Evolutionary conservation across 371 early-diverging fungal species (phyloP).

Genomic region (Lichtheimia hyalospora): DNA sequence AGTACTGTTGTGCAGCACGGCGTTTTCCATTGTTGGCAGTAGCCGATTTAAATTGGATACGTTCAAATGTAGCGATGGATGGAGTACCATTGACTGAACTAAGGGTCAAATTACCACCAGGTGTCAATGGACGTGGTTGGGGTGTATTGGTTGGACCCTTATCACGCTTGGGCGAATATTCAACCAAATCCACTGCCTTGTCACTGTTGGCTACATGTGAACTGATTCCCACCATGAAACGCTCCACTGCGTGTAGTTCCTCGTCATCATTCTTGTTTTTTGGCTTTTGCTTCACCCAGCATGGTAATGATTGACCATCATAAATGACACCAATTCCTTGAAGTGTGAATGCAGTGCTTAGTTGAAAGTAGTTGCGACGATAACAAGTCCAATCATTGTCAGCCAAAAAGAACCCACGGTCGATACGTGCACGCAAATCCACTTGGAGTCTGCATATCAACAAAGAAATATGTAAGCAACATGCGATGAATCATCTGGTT

Average conservation of each 20-base stretch:
- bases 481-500: too few relatives aligned
- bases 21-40: slow-evolving; percentile 92
- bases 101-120: slow-evolving; percentile 52
- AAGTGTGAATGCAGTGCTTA: slow-evolving; percentile 73
- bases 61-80: slow-evolving; percentile 78
- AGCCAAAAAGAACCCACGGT: slow-evolving; percentile 79
- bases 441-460: too few relatives aligned
- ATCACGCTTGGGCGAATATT: slow-evolving; percentile 91
- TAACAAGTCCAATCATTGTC: slow-evolving; percentile 92
- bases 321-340: slow-evolving; percentile 26
- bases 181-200: slow-evolving; percentile 72
- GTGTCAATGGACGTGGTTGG: slow-evolving; percentile 56
- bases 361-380: slow-evolving; percentile 93
- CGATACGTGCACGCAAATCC: slow-evolving; percentile 30
- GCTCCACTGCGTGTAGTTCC: slow-evolving; percentile 31
- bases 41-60: slow-evolving; percentile 93
- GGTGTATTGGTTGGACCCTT: slow-evolving; percentile 84
- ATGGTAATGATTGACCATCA: slow-evolving; percentile 23
- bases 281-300: not conserved
- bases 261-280: slow-evolving; percentile 19
- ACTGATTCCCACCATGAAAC: slow-evolving; percentile 69
- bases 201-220: slow-evolving; percentile 64
- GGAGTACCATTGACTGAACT: slow-evolving; percentile 26
- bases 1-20: slow-evolving; percentile 87
- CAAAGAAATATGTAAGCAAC: too few relatives aligned